Percentiles rank a stretch among this genome's conserved stretches.
phyloP scores from a whole-genome alignment of 345 rosid species.

The Salix udensis region DNA sequence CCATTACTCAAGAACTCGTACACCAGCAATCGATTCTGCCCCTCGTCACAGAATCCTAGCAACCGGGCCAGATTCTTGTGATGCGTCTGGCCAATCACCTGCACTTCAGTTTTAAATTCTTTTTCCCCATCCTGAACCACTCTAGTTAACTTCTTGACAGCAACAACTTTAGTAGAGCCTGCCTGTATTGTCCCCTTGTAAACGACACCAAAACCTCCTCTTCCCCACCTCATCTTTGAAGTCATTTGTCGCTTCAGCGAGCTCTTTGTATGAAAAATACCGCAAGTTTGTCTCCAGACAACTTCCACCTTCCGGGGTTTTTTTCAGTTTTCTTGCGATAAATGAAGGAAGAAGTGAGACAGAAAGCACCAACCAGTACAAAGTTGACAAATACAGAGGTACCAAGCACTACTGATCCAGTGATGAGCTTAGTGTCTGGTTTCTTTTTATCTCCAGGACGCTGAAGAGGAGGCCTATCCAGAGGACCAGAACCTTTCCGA shows the following conservation, averaged over 20 bases:
- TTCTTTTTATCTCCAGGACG: neutral
- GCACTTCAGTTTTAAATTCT: constrained; percentile 25
- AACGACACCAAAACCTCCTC: constrained; percentile 33
- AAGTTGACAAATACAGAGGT: constrained; percentile 25
- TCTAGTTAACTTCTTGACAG: constrained; percentile 22
- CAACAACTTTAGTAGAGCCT: neutral
- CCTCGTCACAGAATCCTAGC: constrained; percentile 34
- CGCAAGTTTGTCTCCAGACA: constrained; percentile 22
- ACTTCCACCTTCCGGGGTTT: neutral
- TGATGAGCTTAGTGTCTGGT: constrained; percentile 9
- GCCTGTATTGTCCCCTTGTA: constrained; percentile 9
- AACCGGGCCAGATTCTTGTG: constrained; percentile 36
- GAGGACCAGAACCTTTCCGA: constrained; percentile 16
- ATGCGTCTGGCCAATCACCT: constrained; percentile 27
- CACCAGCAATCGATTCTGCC: constrained; percentile 19
- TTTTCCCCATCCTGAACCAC: constrained; percentile 9
- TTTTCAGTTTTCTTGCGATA: neutral
- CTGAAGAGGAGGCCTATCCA: neutral
- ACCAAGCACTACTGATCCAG: constrained; percentile 26
- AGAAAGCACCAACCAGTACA: constrained; percentile 7
- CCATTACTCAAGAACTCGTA: constrained; percentile 36
- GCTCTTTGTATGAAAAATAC: constrained; percentile 30
- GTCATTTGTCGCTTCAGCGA: constrained; percentile 29
- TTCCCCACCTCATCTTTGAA: constrained; percentile 42
- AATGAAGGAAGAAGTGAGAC: constrained; percentile 5